A percentile compares a stretch with the other conserved stretches of the same genome.
These are phyloP conservation scores for Citrus glauca DNA, from an alignment of 345 rosid species.

Conservation along the genomic window DNA sequence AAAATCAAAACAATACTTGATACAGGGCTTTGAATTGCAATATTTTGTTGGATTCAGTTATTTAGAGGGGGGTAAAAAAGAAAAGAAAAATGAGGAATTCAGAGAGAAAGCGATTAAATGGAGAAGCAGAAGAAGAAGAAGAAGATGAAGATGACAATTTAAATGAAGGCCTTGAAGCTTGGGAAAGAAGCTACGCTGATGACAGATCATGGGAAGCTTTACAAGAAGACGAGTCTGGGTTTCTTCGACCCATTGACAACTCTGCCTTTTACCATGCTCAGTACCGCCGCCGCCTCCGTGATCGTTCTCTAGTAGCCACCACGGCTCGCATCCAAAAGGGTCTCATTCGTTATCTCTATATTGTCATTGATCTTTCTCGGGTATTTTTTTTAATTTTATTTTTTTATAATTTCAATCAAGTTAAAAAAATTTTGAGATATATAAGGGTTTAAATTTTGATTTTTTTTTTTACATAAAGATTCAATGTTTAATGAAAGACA, in stretches of 20 bases:
- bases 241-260: constrained; percentile 74
- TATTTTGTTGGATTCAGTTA: not conserved
- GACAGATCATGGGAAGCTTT: constrained; percentile 86
- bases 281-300: constrained; percentile 65
- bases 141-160: too few relatives aligned
- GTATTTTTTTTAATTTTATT: constrained; percentile 22
- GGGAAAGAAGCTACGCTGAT: too few relatives aligned
- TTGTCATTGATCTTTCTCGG: constrained; percentile 83
- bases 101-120: constrained; percentile 34
- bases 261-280: constrained; percentile 62
- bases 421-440: too few relatives aligned
- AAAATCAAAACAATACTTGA: too few relatives aligned
- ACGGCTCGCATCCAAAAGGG: constrained; percentile 84
- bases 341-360: constrained; percentile 80
- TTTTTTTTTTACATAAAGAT: not conserved
- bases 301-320: constrained; percentile 51
- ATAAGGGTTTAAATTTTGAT: not conserved
- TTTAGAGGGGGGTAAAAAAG: too few relatives aligned
- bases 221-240: constrained; percentile 92
- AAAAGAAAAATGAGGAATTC: constrained; percentile 35
- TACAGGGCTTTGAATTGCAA: not conserved
- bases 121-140: constrained; percentile 32
- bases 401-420: too few relatives aligned
- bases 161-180: too few relatives aligned
- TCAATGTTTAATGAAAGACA: not conserved